Evolutionary conservation across 108 stramenopile species (phyloP).

Genomic region (Cylindrotheca closterium): DNA sequence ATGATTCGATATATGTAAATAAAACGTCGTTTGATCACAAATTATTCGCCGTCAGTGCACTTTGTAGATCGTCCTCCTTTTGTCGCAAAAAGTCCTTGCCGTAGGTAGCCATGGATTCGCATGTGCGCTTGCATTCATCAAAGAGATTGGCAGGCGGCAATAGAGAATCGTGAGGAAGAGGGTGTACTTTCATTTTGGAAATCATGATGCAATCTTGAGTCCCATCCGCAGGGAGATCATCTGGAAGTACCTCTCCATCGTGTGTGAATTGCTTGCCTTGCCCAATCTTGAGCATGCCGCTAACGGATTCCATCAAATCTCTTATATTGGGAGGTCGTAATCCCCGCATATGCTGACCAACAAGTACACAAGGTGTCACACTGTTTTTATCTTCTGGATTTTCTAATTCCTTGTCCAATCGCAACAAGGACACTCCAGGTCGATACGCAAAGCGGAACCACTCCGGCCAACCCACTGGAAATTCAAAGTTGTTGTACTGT

Average conservation of each 20-base stretch:
- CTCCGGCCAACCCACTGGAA: slow-evolving; percentile 27
- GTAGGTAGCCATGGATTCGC: slow-evolving; percentile 9
- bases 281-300: slow-evolving; percentile 12
- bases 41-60: too few species aligned
- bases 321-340: slow-evolving; percentile 15
- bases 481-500: slow-evolving; percentile 30
- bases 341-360: slow-evolving; percentile 22
- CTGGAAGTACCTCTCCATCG: background rate
- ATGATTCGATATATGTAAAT: too few species aligned
- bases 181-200: slow-evolving; percentile 21
- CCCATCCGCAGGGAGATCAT: background rate
- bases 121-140: slow-evolving; percentile 1
- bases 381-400: background rate
- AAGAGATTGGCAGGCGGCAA: slow-evolving; percentile 22
- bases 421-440: slow-evolving; percentile 31
- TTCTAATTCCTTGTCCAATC: background rate
- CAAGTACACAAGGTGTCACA: slow-evolving; percentile 6
- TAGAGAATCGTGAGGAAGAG: slow-evolving; percentile 9
- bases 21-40: too few species aligned
- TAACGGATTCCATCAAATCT: slow-evolving; percentile 7
- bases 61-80: too few species aligned
- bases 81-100: slow-evolving; percentile 4
- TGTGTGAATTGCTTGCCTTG: slow-evolving; percentile 3
- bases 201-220: slow-evolving; percentile 13
- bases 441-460: slow-evolving; percentile 28